Evolutionary conservation across 2,329 filamentous ascomycete species (phyloP).

Genomic region (Fusarium devonianum): DNA sequence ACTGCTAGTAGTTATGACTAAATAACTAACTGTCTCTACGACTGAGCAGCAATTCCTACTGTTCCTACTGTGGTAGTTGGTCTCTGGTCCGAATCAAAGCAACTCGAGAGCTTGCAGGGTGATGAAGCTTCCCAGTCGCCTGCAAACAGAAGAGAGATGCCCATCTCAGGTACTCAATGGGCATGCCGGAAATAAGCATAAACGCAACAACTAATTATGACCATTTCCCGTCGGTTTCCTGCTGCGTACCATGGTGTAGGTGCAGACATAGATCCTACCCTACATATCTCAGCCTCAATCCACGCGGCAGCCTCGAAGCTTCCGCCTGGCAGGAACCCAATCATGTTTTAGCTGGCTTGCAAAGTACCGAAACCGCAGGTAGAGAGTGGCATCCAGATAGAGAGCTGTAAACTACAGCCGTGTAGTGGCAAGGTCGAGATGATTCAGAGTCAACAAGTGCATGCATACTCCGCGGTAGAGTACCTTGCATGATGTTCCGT

Average conservation of each 20-base stretch:
- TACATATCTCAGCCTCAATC: conserved; percentile 24
- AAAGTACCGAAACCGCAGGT: background rate
- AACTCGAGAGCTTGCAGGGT: conserved; percentile 1
- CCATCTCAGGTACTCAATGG: too few species aligned
- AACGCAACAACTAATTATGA: conserved; percentile 4
- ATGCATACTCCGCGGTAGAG: conserved; percentile 7
- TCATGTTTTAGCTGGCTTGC: background rate
- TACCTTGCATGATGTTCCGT: conserved; percentile 26
- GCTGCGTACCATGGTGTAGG: background rate
- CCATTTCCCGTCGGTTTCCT: background rate
- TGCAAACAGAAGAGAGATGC: background rate
- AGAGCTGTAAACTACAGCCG: background rate
- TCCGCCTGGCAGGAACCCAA: background rate
- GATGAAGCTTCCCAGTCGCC: background rate
- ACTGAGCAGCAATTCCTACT: too few species aligned
- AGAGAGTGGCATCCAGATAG: background rate
- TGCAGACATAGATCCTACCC: too few species aligned
- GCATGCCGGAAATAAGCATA: conserved; percentile 15
- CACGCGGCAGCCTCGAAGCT: conserved; percentile 6
- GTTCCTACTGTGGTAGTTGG: too few species aligned
- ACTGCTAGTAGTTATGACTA: too few species aligned
- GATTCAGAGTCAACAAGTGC: background rate
- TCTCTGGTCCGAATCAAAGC: too few species aligned
- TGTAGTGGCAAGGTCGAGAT: conserved; percentile 2
- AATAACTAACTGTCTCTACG: too few species aligned